phyloP scores from a whole-genome alignment of 331 rosid species.

The Stylosanthes scabra region DNA sequence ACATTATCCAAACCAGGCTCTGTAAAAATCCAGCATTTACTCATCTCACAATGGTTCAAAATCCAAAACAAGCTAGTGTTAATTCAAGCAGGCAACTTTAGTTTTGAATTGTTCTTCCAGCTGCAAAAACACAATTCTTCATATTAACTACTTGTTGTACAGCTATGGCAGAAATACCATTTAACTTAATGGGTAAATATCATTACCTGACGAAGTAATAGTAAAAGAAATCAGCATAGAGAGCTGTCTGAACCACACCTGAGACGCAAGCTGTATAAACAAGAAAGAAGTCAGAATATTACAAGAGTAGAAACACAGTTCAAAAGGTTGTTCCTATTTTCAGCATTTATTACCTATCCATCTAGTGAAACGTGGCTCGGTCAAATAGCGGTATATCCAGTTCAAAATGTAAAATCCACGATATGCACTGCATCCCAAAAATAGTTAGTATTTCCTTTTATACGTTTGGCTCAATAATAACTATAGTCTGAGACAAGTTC shows the following conservation, averaged over 20 bases:
- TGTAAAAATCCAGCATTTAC: constrained; percentile 40
- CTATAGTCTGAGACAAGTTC: constrained; percentile 29
- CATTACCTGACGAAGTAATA: constrained; percentile 86
- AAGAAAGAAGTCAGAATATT: constrained; percentile 21
- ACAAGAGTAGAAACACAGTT: constrained; percentile 1
- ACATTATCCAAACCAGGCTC: constrained; percentile 38
- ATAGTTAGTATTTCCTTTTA: constrained; percentile 11
- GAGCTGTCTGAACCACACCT: constrained; percentile 92
- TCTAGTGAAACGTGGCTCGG: constrained; percentile 69
- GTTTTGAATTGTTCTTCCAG: constrained; percentile 90
- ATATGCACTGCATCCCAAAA: constrained; percentile 77
- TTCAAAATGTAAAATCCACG: constrained; percentile 95
- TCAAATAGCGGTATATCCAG: constrained; percentile 97
- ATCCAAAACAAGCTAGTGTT: constrained; percentile 33
- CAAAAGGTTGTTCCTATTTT: constrained; percentile 2
- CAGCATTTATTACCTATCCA: constrained; percentile 73
- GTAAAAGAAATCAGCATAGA: constrained; percentile 98
- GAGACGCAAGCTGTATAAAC: constrained; percentile 70
- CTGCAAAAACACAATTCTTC: constrained; percentile 58
- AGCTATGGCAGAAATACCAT: background rate
- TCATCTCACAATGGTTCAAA: constrained; percentile 36
- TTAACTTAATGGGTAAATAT: constrained; percentile 5
- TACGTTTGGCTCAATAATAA: background rate
- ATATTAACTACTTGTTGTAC: constrained; percentile 10
- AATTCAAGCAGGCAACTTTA: constrained; percentile 84